A percentile compares a stretch with the other conserved stretches of the same genome.
phyloP scores from a whole-genome alignment of 2,329 filamentous ascomycete genomes.

The Apiospora arundinis region DNA sequence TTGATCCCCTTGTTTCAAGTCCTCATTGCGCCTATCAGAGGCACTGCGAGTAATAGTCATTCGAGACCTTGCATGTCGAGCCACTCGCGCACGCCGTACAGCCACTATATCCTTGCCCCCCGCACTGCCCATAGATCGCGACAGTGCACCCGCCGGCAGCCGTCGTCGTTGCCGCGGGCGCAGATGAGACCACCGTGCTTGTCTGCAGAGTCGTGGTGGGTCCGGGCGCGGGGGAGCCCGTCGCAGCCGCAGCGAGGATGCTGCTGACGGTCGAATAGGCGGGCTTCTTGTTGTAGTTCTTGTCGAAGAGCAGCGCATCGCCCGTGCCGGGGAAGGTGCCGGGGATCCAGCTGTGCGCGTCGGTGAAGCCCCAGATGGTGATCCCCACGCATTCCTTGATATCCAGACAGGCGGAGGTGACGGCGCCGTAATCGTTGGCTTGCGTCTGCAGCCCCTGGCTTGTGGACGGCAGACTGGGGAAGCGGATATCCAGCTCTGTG shows the following conservation, averaged over 20 bases:
- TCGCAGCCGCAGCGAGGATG: conserved; percentile 20
- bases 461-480: conserved; percentile 51
- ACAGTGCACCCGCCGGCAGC: conserved; percentile 19
- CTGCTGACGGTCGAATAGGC: conserved; percentile 42
- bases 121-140: conserved; percentile 24
- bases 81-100: conserved; percentile 15
- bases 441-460: conserved; percentile 45
- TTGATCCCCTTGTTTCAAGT: not conserved
- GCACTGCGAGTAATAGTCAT: conserved; percentile 25
- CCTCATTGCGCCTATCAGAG: not conserved
- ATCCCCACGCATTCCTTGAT: conserved; percentile 44
- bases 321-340: conserved; percentile 43
- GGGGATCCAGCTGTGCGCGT: conserved; percentile 48
- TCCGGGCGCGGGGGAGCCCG: not conserved
- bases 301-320: conserved; percentile 44
- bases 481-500: conserved; percentile 67
- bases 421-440: conserved; percentile 49
- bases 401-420: conserved; percentile 42
- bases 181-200: conserved; percentile 16
- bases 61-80: conserved; percentile 22
- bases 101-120: conserved; percentile 21
- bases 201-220: conserved; percentile 7
- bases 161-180: conserved; percentile 17
- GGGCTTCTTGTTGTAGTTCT: conserved; percentile 43
- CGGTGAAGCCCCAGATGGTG: conserved; percentile 47